These are phyloP conservation scores for Globisporangium okanoganense DNA, from an alignment of 352 stramenopile species.

Conservation along the genomic window DNA sequence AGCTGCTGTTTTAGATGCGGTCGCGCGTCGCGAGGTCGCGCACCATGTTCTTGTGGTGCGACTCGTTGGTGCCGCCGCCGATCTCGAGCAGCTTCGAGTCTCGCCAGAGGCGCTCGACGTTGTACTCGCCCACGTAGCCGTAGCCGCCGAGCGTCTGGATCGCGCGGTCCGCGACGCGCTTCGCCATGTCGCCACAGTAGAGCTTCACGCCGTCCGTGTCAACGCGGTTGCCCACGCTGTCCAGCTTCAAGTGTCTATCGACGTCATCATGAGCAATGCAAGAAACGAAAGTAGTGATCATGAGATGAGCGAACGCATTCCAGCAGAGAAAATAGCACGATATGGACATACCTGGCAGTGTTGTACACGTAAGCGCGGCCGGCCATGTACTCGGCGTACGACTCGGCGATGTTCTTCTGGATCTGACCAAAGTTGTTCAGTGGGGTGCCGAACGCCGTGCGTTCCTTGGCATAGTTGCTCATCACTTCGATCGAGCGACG, in stretches of 20 bases:
- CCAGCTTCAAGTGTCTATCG: conserved; percentile 90
- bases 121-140: conserved; percentile 99
- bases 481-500: conserved; percentile 97
- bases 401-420: conserved; percentile 97
- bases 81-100: conserved; percentile 99
- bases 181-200: conserved; percentile 97
- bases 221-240: conserved; percentile 93
- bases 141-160: conserved; percentile 98
- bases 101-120: conserved; percentile 97
- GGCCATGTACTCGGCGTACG: conserved; percentile 98
- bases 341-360: conserved; percentile 67
- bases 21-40: conserved; percentile 55
- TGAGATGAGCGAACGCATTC: background rate
- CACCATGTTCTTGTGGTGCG: conserved; percentile 99
- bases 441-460: conserved; percentile 92
- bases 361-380: conserved; percentile 97
- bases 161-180: conserved; percentile 95
- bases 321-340: background rate
- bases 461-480: conserved; percentile 92
- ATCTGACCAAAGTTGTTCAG: conserved; percentile 93
- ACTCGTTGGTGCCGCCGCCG: conserved; percentile 98
- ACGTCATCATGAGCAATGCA: background rate
- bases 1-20: conserved; percentile 29
- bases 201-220: conserved; percentile 99
- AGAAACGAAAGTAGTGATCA: background rate